Evolutionary conservation across 2,329 filamentous ascomycete genomes (phyloP), one percentile per base, ranked within the genome.

Genomic region (Xylaria polymorpha): DNA sequence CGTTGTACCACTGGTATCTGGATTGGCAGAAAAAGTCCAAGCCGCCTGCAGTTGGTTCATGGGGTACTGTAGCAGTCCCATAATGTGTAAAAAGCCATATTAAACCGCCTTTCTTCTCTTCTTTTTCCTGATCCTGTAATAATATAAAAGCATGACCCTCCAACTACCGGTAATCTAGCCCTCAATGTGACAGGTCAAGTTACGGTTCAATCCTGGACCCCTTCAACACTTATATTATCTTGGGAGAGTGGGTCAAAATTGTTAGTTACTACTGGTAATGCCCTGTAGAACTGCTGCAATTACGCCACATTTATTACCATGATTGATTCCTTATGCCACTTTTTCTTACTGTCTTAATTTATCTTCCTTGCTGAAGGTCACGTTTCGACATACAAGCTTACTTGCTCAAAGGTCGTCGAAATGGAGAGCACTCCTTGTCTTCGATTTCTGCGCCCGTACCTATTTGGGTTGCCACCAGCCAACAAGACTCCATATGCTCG

Each of bases 371-470:
- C n/a, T 50, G 20, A 56, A 32, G 29, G n/a, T 61, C 18, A n/a
- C 44, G 32, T 62, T 39, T 51, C 50, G 59, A 50, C n/a, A 29
- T 43, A 12, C 18, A 62, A 67, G 67, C 74, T 77, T 68, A 77
- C 72, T 64, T 22, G 63, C 69, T 73, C 60, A 73, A 64, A 73
- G 59, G 32, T 12, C 66, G 56, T 73, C 63, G 70, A 37, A 81
- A 88, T 87, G 85, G 85, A 78, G 67, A 79, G 75, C 77, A 77
- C 75, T 59, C 75, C 77, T 65, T 79, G 80, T 73, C 82, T 87
- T 69, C 83, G 80, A 48, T 87, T 88, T 74, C 80, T 91, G 71
- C 85, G 88, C 66, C 88, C 88, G 9, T 87, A 86, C 74, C 81
- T 87, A 56, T 84, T 80, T 66, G 80, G 81, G 73, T 77, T 81